Evolutionary conservation across 108 stramenopile species (phyloP).

Genomic region (Chaetoceros muelleri): DNA sequence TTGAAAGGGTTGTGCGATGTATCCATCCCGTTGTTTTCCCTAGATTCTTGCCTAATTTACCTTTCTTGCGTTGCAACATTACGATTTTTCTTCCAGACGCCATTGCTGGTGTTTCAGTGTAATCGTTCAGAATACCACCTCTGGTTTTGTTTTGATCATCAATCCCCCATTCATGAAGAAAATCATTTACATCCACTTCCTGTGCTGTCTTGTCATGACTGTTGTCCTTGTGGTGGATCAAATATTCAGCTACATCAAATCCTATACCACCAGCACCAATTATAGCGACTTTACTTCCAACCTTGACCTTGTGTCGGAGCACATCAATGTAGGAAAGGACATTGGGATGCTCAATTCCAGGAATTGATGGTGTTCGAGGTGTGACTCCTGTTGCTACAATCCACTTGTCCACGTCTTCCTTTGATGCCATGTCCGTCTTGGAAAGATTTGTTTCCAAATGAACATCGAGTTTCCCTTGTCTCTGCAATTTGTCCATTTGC

Average conservation of each 20-base stretch:
- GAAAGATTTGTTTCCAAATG: conserved; percentile 39
- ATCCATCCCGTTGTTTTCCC: conserved; percentile 98
- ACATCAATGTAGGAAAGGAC: conserved; percentile 95
- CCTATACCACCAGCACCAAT: conserved; percentile 98
- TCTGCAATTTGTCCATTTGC: conserved; percentile 33
- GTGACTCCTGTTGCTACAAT: conserved; percentile 91
- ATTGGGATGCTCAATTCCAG: conserved; percentile 77
- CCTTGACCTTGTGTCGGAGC: conserved; percentile 55
- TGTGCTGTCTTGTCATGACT: conserved; percentile 37
- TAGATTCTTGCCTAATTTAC: conserved; percentile 81
- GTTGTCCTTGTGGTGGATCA: conserved; percentile 53
- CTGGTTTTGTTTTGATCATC: conserved; percentile 47
- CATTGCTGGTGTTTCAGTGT: conserved; percentile 5
- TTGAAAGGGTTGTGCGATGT: conserved; percentile 81
- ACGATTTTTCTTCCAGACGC: conserved; percentile 50
- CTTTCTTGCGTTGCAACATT: conserved; percentile 90
- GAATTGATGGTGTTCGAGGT: conserved; percentile 78
- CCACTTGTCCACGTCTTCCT: conserved; percentile 61
- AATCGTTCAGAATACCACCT: conserved; percentile 44
- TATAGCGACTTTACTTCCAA: conserved; percentile 85
- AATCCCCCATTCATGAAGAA: conserved; percentile 90
- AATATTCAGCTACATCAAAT: conserved; percentile 94
- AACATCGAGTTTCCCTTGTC: conserved; percentile 23
- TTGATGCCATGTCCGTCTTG: conserved; percentile 38
- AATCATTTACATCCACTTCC: conserved; percentile 53